Evolutionary conservation across 1,284 basidiomycete species (phyloP).

Genomic region (Lignosus rhinocerotis): DNA sequence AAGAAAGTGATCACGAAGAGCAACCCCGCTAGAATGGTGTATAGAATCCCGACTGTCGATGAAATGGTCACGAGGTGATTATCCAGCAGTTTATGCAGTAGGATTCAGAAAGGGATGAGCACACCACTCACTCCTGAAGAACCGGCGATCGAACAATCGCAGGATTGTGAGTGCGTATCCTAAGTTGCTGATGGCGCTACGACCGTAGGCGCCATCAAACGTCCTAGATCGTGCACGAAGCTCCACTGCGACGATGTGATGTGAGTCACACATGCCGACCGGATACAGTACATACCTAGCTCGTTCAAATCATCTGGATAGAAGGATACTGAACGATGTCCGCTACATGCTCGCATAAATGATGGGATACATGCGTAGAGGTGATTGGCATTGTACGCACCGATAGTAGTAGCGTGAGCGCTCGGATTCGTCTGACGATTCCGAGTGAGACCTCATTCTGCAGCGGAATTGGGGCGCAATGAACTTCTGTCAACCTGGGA

Average conservation of each 20-base stretch:
- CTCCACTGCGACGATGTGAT: constrained; percentile 44
- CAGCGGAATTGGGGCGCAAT: neutral
- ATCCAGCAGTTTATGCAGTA: constrained; percentile 6
- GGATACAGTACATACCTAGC: constrained; percentile 35
- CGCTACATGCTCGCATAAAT: constrained; percentile 39
- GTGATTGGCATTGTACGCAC: neutral
- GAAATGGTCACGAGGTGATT: neutral
- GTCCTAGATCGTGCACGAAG: constrained; percentile 78
- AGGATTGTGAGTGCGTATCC: constrained; percentile 76
- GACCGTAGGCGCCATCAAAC: constrained; percentile 78
- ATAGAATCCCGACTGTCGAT: constrained; percentile 67
- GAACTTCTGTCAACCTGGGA: neutral
- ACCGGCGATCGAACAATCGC: constrained; percentile 72
- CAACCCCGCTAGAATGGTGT: constrained; percentile 62
- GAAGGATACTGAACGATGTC: constrained; percentile 62
- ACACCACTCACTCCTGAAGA: constrained; percentile 60
- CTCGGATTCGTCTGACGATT: neutral
- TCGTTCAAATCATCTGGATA: constrained; percentile 59
- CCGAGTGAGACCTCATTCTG: no score
- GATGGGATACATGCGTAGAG: neutral
- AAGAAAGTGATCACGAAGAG: constrained; percentile 62
- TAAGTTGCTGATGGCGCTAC: constrained; percentile 73
- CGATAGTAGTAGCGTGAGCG: neutral
- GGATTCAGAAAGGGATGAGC: constrained; percentile 6
- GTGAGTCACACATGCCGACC: neutral